Evolutionary conservation across 148 eudicot genomes (phyloP), one percentile per base, ranked within the genome.

Genomic region (Selenicereus undatus): DNA sequence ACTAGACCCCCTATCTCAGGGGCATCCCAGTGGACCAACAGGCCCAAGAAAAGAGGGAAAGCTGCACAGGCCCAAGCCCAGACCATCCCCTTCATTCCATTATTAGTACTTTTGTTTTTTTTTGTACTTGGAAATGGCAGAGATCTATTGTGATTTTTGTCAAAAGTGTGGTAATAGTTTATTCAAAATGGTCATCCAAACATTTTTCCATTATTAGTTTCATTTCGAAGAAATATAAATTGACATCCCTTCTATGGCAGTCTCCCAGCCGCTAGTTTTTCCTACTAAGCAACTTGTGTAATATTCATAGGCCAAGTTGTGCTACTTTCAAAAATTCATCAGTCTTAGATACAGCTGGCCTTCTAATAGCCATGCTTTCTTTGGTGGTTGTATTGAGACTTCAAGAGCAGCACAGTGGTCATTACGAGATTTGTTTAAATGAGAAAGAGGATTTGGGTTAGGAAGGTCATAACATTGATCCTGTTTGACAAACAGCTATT

Each of bases 311-410:
- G 69, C 72, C 76, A 74, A 84, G 48, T 69, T 43, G 72, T 65
- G 75, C 78, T 21, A 81, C 81, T 36, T 81, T 84, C 45, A 73
- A 27, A 39, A 52, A 56, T 73, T 78, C 83, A 74, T 36, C 29
- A 50, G 39, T 71, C 79, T 73, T 71, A 66, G 64, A 78, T 76
- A 84, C 86, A 84, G 82, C 76, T 84, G 86, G 82, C 79, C 27
- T 36, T 77, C 72, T 81, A 74, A 64, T 65, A 81, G 86, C 86
- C 86, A 66, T 81, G 84, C 60, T 32, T 83, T 81, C 32, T 26
- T 66, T 27, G 30, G 71, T 66, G 71, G 71, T 27, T 66, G 71
- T 26, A 66, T 73, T 35, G 14, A 68, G 8, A 39, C 43, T 4
- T 4, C 3, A 39, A 32, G 6, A 74, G 78, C 50, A 54, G 36